phyloP scores from a whole-genome alignment of 805 yeast species.

The Cyberlindnera misumaiensis region DNA sequence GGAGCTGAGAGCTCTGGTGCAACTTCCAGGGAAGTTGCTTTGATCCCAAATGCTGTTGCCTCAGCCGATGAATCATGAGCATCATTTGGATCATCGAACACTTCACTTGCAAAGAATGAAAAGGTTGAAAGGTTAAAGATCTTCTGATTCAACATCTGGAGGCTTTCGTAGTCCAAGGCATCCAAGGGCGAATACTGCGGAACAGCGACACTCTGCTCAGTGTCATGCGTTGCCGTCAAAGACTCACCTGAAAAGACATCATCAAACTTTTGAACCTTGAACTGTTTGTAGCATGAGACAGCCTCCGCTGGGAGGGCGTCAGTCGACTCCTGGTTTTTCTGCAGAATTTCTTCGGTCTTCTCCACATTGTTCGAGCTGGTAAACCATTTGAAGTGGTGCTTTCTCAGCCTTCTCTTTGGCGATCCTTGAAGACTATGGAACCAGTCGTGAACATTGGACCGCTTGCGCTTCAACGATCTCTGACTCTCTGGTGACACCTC shows the following conservation, averaged over 20 bases:
- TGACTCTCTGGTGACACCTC: neutral
- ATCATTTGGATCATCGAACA: neutral
- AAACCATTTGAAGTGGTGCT: constrained; percentile 2
- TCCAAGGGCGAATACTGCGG: constrained; percentile 4
- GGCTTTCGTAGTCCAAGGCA: constrained; percentile 3
- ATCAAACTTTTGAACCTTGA: neutral
- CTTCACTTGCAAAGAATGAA: neutral
- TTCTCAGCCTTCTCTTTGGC: neutral
- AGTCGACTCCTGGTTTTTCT: neutral
- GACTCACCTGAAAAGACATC: neutral
- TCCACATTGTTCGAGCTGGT: neutral
- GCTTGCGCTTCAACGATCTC: too few species aligned
- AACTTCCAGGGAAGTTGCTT: too few species aligned
- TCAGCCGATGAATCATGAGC: neutral
- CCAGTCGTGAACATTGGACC: constrained; percentile 1
- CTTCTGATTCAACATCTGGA: constrained; percentile 3
- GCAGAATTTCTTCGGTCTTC: neutral
- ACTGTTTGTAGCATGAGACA: constrained; percentile 1
- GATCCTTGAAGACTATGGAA: neutral
- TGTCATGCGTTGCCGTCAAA: neutral
- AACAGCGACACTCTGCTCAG: neutral
- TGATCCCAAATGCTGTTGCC: neutral
- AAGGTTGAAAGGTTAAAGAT: constrained; percentile 1
- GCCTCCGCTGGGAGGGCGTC: neutral
- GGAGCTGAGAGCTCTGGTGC: too few species aligned